Percentiles rank a stretch among this genome's conserved stretches.
These are phyloP conservation scores for Talaromyces piceae DNA, from an alignment of 2,329 filamentous ascomycete species.

Conservation along the genomic window DNA sequence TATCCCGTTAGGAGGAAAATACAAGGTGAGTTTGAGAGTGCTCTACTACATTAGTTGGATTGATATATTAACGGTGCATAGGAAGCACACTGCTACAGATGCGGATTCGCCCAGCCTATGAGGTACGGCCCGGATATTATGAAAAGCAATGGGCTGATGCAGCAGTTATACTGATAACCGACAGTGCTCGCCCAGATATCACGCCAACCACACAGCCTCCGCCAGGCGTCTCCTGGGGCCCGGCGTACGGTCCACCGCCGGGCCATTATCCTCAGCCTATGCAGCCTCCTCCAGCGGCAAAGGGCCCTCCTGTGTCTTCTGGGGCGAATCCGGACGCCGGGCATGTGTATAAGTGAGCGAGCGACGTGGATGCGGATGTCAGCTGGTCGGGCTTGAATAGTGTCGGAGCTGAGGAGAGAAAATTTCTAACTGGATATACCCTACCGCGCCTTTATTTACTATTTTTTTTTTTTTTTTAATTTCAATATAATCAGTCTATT, in stretches of 20 bases:
- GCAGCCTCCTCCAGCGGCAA: background rate
- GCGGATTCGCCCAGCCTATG: constrained; percentile 31
- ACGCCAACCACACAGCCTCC: constrained; percentile 30
- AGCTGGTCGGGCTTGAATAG: no score
- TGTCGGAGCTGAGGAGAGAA: no score
- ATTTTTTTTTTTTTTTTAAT: no score
- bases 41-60: background rate
- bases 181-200: constrained; percentile 31
- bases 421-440: no score
- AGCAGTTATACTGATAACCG: background rate
- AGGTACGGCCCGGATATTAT: constrained; percentile 18
- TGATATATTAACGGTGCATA: constrained; percentile 16
- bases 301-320: background rate
- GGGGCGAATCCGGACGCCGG: constrained; percentile 5
- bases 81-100: constrained; percentile 34
- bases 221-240: constrained; percentile 19
- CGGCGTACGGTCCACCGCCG: constrained; percentile 9
- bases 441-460: no score
- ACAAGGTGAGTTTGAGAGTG: constrained; percentile 21
- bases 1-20: constrained; percentile 34
- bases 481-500: no score
- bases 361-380: no score
- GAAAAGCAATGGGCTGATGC: background rate
- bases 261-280: background rate
- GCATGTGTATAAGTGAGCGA: constrained; percentile 3